These are phyloP conservation scores for Nakazawaea molendinolei DNA, from an alignment of 805 yeast species.

Conservation along the genomic window DNA sequence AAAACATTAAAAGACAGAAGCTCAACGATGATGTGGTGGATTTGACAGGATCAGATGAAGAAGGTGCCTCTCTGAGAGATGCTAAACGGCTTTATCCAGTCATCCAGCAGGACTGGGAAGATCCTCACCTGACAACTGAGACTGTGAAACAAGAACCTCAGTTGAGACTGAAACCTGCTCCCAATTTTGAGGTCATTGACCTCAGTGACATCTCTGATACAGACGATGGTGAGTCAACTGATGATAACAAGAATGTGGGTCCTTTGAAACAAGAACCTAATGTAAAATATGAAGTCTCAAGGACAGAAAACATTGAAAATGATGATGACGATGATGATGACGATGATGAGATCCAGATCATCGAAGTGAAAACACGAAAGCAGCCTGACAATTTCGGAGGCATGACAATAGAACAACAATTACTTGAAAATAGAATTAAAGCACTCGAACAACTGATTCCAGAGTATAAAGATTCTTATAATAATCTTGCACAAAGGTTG, in stretches of 20 bases:
- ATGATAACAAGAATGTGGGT: slow-evolving; percentile 2
- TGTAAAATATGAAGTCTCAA: slow-evolving; percentile 8
- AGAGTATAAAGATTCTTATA: slow-evolving; percentile 1
- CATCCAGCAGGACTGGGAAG: too few relatives aligned
- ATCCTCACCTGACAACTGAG: too few relatives aligned
- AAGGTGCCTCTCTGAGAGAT: neutral
- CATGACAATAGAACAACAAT: too few relatives aligned
- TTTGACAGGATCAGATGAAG: slow-evolving; percentile 5
- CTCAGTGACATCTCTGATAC: slow-evolving; percentile 5
- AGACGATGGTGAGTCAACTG: neutral
- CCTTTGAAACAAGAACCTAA: slow-evolving; percentile 1
- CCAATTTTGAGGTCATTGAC: slow-evolving; percentile 9
- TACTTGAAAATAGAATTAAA: neutral
- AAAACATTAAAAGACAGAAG: neutral
- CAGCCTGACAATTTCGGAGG: neutral
- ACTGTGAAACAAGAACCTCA: too few relatives aligned
- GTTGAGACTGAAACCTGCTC: too few relatives aligned
- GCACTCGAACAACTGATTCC: neutral
- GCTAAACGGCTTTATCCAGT: too few relatives aligned
- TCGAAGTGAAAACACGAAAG: slow-evolving; percentile 2
- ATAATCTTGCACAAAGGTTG: neutral
- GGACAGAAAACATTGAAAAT: neutral
- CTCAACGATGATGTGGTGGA: slow-evolving; percentile 4
- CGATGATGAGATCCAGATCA: slow-evolving; percentile 10
- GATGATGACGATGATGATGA: slow-evolving; percentile 2